phyloP scores from a whole-genome alignment of 2,329 filamentous ascomycete species.

The Fusarium begoniae region DNA sequence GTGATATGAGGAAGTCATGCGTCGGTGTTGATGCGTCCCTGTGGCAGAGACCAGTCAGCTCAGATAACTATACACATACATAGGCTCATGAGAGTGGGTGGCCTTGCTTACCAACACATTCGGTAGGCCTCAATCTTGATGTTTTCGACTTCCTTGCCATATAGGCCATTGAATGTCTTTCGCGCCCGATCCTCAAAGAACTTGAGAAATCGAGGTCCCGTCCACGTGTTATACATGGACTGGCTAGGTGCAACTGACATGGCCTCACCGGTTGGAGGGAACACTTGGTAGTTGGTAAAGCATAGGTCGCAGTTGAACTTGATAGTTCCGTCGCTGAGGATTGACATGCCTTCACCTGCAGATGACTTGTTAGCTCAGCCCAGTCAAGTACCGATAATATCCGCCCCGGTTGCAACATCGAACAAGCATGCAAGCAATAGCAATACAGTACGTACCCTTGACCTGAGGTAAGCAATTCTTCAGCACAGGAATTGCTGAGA shows the following conservation, averaged over 20 bases:
- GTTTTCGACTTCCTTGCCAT: slow-evolving; percentile 52
- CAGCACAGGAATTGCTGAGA: slow-evolving; percentile 63
- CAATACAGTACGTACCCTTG: slow-evolving; percentile 49
- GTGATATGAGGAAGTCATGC: slow-evolving; percentile 69
- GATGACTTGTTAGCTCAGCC: slow-evolving; percentile 9
- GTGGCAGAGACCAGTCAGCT: slow-evolving; percentile 34
- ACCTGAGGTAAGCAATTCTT: slow-evolving; percentile 55
- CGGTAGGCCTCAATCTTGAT: slow-evolving; percentile 54
- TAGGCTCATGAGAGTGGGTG: not conserved
- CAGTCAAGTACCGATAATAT: slow-evolving; percentile 7
- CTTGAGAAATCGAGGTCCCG: slow-evolving; percentile 51
- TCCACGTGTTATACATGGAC: slow-evolving; percentile 54
- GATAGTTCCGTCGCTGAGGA: slow-evolving; percentile 58
- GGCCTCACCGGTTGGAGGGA: slow-evolving; percentile 56
- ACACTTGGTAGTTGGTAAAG: slow-evolving; percentile 62
- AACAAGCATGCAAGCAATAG: not conserved
- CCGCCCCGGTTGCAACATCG: slow-evolving; percentile 1
- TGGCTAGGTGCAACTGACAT: slow-evolving; percentile 62
- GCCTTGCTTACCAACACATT: slow-evolving; percentile 55
- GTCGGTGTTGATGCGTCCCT: slow-evolving; percentile 71
- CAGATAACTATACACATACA: not conserved
- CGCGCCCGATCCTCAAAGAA: slow-evolving; percentile 56
- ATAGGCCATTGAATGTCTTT: slow-evolving; percentile 52
- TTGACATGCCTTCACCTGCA: slow-evolving; percentile 55
- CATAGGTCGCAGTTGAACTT: slow-evolving; percentile 71